Base-by-base conservation (phyloP, 2,329 filamentous ascomycete genomes). In the Fusarium sp. region DNA sequence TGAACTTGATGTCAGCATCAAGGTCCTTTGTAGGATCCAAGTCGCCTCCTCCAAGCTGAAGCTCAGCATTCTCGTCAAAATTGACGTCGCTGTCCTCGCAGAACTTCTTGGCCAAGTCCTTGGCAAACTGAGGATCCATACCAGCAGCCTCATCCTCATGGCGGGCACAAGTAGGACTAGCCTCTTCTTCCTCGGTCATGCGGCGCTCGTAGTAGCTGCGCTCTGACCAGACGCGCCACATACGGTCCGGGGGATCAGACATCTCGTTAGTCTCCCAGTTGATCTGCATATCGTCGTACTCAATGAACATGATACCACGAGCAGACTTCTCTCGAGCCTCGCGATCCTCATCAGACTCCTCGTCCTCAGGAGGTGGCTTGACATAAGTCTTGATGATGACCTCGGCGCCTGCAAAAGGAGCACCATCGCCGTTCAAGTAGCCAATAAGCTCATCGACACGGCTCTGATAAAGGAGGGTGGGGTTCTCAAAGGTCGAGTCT, bases 31-130 rank as follows among this genome's bases (percentile, higher is more conserved):
- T 33, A 31, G 65, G 65, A 29, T 70, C 60, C 60, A 68, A 40
- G 50, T 62, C 68, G 13, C 68, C 56, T 13, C 68, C 62, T 33
- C 61, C 61, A 58, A 70, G 68, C 35, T 67, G 52, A 20, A 70
- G 56, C 22, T 70, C 65, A 8, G 56, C 61, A 27, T 65, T n/a
- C 18, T 60, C 42, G 25, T 58, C 54, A 38, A 57, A 38, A 10
- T 57, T 57, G 54, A 57, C 33, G 8, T 57, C 54, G 3, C 54
- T 57, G 0, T 27, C 54, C 54, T 57, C 54, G 2, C 54, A 57
- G 14, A 57, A 57, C 54, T 38, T 57, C 54, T 38, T 57, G 16
- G 54, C 54, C 8, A 57, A 10, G 25, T 27, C 54, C 54, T 57
- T 57, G 14, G 54, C 54, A 27, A 36, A 25, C 33, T 38, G 33